These are phyloP conservation scores for Monotropa hypopitys DNA, from an alignment of 179 eudicot species.

Conservation along the genomic window DNA sequence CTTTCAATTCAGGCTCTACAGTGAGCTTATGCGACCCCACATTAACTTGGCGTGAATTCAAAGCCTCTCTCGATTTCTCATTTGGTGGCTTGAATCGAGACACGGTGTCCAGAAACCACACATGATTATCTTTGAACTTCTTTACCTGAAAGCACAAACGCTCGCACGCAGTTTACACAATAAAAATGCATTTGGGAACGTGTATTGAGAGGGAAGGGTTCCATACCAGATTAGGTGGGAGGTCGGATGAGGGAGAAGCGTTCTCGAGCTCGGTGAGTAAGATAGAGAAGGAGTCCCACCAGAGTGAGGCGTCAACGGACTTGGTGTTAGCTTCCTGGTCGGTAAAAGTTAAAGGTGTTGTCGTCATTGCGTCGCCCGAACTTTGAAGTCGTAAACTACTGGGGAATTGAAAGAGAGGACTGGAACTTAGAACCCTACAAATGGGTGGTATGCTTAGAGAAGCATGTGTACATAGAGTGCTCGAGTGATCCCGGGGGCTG, in stretches of 20 bases:
- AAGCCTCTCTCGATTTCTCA: slow-evolving; percentile 58
- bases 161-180: neutral
- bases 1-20: slow-evolving; percentile 51
- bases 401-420: neutral
- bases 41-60: slow-evolving; percentile 39
- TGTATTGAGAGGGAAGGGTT: neutral
- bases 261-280: slow-evolving; percentile 72
- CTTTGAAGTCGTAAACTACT: neutral
- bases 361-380: slow-evolving; percentile 15
- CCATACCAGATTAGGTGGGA: slow-evolving; percentile 48
- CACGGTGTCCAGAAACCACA: slow-evolving; percentile 72
- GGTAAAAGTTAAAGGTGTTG: slow-evolving; percentile 10
- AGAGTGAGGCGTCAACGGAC: slow-evolving; percentile 60
- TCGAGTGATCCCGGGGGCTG: too few species aligned
- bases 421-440: slow-evolving; percentile 15
- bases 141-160: slow-evolving; percentile 32
- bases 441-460: neutral
- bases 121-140: slow-evolving; percentile 56
- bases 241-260: slow-evolving; percentile 40
- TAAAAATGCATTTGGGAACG: neutral
- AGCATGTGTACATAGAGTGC: neutral
- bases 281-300: slow-evolving; percentile 76
- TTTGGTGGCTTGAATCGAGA: slow-evolving; percentile 53
- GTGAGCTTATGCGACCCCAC: slow-evolving; percentile 53
- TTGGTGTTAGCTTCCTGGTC: slow-evolving; percentile 18